Conservation (phyloP, 495 filamentous ascomycete genomes). For the Talaromyces adpressus region DNA sequence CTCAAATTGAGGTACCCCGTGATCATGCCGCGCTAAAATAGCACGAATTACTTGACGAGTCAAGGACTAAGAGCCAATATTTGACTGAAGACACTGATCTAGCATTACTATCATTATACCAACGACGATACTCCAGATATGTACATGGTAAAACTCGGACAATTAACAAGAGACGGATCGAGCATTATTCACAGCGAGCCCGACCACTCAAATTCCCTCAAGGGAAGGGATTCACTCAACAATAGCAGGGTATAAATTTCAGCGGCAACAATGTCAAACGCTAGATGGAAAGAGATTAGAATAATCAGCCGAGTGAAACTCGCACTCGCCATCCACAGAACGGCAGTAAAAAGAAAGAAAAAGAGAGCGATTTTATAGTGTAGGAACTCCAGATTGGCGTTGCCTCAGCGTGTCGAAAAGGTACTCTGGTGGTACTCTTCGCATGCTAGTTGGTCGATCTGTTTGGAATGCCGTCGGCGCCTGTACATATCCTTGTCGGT, state of each 20-base stretch:
- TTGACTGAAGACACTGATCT: neutral
- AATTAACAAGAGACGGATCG: neutral
- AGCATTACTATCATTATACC: slow-evolving; percentile 10
- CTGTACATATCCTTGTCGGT: slow-evolving; percentile 78
- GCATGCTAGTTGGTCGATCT: slow-evolving; percentile 69
- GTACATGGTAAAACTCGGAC: slow-evolving; percentile 4
- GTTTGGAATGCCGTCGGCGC: slow-evolving; percentile 64
- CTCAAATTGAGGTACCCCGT: neutral
- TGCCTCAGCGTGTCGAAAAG: slow-evolving; percentile 57
- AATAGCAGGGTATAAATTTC: slow-evolving; percentile 8
- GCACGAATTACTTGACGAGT: neutral
- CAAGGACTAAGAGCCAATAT: neutral
- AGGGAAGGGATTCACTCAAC: slow-evolving; percentile 1
- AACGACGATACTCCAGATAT: slow-evolving; percentile 5
- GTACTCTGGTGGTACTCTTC: slow-evolving; percentile 73
- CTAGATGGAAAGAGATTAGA: slow-evolving; percentile 1
- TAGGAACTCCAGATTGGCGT: slow-evolving; percentile 28
- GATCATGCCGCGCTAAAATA: neutral
- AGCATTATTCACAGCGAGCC: slow-evolving; percentile 2
- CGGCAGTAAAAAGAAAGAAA: neutral
- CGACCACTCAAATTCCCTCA: neutral
- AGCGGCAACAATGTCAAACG: neutral
- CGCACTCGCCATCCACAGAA: neutral
- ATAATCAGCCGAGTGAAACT: neutral
- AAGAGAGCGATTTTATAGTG: slow-evolving; percentile 22